Base-by-base conservation (phyloP, 2,329 filamentous ascomycete genomes). In the Trichoderma arundinaceum region DNA sequence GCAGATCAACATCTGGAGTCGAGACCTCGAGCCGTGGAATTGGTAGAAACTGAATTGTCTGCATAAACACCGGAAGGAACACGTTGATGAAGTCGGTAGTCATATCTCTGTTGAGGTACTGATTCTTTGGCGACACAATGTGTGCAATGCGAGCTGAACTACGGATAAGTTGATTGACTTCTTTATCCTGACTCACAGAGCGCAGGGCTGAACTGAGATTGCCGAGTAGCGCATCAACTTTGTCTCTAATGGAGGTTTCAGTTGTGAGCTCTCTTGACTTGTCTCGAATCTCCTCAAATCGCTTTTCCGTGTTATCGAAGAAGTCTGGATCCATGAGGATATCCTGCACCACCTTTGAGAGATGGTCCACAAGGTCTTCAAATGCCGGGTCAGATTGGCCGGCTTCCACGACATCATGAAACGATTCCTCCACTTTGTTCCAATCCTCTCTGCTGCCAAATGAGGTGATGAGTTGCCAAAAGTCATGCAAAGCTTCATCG, bases 11-110 rank as follows among this genome's bases (percentile, higher is more conserved):
- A 39, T 91, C 88, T 0, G 93, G 94, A 3, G 90, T 90, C 0
- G 92, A 90, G 5, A 97, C 82, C 76, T 97, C 94, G n/a, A 97
- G 78, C 4, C 94, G 89, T 0, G 94, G 94, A 60, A 98, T 95
- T 0, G 94, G 94, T 4, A 98, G 81, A 77, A 92, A 93, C 75
- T 97, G 93, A 38, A 98, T 83, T 2, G 87, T 86, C 69, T 92
- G 84, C 65, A 97, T 85, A 4, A 93, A 73, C 12, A 92, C 80
- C 0, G 94, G 94, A 5, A 95, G 82, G 74, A 97, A 94, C 12
- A 94, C 87, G 66, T 94, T 90, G 70, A 92, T 83, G 3, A 87
- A 81, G 74, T 98, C 94, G 2, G 87, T 83, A 4, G 95, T 78
- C 1, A 98, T 82, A 33, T 92, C 90, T 0, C 82, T 80, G 73